Conservation (phyloP, 352 stramenopile genomes). For the Pythium volutum region DNA sequence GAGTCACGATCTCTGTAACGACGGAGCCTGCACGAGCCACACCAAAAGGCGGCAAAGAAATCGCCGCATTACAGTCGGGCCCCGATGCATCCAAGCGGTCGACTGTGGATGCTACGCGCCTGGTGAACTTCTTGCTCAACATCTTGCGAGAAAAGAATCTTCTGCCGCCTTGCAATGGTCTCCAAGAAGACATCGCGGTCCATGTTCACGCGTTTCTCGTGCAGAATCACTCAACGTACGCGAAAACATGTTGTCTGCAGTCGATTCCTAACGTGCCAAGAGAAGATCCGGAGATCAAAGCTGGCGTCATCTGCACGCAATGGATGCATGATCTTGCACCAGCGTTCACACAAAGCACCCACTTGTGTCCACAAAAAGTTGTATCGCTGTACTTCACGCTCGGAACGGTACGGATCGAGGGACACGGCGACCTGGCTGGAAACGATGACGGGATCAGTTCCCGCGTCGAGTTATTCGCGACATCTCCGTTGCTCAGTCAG, state of each 20-base stretch:
- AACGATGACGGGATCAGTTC: conserved; percentile 22
- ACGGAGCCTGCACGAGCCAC: conserved; percentile 5
- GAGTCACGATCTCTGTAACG: neutral
- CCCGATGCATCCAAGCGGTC: conserved; percentile 3
- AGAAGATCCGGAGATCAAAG: conserved; percentile 55
- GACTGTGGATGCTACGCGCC: conserved; percentile 22
- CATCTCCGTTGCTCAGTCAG: conserved; percentile 51
- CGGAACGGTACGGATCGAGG: conserved; percentile 29
- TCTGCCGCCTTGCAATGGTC: conserved; percentile 30
- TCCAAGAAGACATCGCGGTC: conserved; percentile 34
- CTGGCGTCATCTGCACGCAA: conserved; percentile 51
- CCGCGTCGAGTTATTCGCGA: conserved; percentile 48
- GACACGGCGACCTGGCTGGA: neutral
- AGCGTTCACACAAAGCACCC: conserved; percentile 24
- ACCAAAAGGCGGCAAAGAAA: conserved; percentile 5
- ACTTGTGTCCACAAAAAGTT: neutral
- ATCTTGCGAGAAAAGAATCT: conserved; percentile 44
- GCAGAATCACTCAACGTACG: conserved; percentile 57
- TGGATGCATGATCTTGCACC: conserved; percentile 61
- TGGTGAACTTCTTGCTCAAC: conserved; percentile 66
- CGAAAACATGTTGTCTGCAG: conserved; percentile 47
- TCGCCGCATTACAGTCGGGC: neutral
- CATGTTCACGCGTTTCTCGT: conserved; percentile 58
- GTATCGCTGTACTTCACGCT: conserved; percentile 63
- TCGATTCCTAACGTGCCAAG: conserved; percentile 39